Evolutionary conservation across 306 rosid species (phyloP), one percentile per base, ranked within the genome.

Genomic region (Medicago arabica): DNA sequence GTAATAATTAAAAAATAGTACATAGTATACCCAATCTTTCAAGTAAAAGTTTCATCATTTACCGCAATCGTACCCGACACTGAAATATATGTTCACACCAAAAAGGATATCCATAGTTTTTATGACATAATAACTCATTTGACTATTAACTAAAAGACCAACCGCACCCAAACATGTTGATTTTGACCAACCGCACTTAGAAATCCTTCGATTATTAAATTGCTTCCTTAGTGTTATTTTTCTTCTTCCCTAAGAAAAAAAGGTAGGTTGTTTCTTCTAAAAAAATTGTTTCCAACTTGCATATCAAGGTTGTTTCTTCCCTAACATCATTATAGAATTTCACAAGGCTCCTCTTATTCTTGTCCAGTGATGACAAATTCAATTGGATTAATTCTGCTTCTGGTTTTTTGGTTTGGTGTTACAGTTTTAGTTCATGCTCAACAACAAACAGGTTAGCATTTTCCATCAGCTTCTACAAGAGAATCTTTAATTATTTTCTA

Each of bases 371-470:
- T 34, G 38, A 6, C 38, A 34, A 34, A 34, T 34, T 34, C 38
- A 34, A 34, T 5, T 34, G 38, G 1, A 34, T 34, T 34, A 7
- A 34, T 34, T 5, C 38, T 34, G 31, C 31, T 34, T 34, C 38
- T 34, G 1, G 38, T 34, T 34, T 34, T 34, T 34, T 34, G 7
- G 6, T 34, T 34, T 34, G 38, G 38, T 34, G 38, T 34, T 34
- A 34, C 6, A 34, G 7, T 34, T 34, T 34, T 34, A 34, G 86
- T 78, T 78, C 84, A 73, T 1, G 86, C 83, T 19, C 91, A 87
- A 72, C 83, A 80, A 78, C 88, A 86, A 61, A 82, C 50, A 81
- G 94, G 91, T 89, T 71, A 79, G 81, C 55, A 60, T 78, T 61
- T 74, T 6, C 6, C 50, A 11, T 63, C 0, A 62, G 12, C 19